phyloP scores from a whole-genome alignment of 2,329 filamentous ascomycete species.

The Aspergillus brunneoviolaceus region DNA sequence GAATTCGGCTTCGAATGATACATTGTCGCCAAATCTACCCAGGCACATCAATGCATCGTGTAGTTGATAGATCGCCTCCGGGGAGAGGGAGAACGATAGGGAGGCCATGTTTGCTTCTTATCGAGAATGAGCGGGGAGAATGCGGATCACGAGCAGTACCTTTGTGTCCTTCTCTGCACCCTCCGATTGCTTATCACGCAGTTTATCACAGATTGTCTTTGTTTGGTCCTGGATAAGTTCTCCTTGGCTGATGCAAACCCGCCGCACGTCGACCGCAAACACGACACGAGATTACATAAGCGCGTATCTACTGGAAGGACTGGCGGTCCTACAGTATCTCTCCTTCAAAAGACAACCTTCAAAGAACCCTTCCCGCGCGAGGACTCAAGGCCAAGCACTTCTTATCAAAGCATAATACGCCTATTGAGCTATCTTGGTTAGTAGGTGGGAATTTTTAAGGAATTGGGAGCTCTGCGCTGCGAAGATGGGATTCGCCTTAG shows the following conservation, averaged over 20 bases:
- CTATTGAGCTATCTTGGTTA: neutral
- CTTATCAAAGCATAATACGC: neutral
- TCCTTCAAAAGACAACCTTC: neutral
- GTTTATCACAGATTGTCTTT: too few species aligned
- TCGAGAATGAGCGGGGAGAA: too few species aligned
- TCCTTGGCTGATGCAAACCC: neutral
- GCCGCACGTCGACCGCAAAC: constrained; percentile 12
- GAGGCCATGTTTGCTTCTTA: constrained; percentile 32
- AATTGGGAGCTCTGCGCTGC: neutral
- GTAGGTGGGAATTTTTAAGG: neutral
- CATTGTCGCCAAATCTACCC: constrained; percentile 62
- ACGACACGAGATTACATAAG: constrained; percentile 24
- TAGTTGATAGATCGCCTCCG: constrained; percentile 55
- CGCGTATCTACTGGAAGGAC: neutral
- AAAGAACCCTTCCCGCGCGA: neutral
- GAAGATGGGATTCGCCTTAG: constrained; percentile 22
- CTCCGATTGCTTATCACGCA: neutral
- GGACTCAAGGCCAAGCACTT: neutral
- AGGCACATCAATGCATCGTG: constrained; percentile 62
- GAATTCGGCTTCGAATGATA: constrained; percentile 61
- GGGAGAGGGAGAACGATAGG: constrained; percentile 55
- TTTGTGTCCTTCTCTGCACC: neutral
- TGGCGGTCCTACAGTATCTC: too few species aligned
- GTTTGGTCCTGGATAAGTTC: neutral
- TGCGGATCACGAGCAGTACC: neutral